A percentile compares a stretch with the other conserved stretches of the same genome.
These are phyloP conservation scores for Lasiosphaeria hispida DNA, from an alignment of 495 filamentous ascomycete species.

Conservation along the genomic window DNA sequence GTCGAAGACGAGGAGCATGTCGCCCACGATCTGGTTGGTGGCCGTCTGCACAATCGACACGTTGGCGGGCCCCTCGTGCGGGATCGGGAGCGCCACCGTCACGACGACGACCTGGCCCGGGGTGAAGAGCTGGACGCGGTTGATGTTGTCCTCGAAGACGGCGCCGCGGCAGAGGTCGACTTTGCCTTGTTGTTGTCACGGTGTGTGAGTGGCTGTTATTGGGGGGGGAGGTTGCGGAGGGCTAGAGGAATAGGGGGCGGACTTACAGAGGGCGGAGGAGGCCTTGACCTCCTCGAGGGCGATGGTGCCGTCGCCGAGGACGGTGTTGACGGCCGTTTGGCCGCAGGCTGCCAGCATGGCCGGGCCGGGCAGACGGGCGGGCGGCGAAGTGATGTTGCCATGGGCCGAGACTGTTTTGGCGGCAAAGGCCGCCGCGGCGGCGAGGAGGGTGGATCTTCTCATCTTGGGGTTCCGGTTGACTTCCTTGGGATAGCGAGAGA, in stretches of 20 bases:
- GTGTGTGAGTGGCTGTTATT: neutral
- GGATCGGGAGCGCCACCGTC: slow-evolving; percentile 45
- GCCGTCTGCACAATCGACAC: slow-evolving; percentile 63
- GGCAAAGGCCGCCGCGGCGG: slow-evolving; percentile 44
- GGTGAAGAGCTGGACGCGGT: slow-evolving; percentile 57
- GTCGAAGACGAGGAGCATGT: slow-evolving; percentile 53
- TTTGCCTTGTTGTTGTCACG: slow-evolving; percentile 20
- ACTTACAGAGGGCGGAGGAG: slow-evolving; percentile 16
- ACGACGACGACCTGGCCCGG: slow-evolving; percentile 59
- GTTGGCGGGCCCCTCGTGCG: slow-evolving; percentile 66
- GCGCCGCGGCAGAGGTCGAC: slow-evolving; percentile 62
- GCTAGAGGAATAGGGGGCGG: too few relatives aligned
- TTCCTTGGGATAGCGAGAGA: neutral
- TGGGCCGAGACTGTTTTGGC: slow-evolving; percentile 54
- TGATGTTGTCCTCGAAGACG: slow-evolving; percentile 64
- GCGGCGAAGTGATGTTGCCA: slow-evolving; percentile 59
- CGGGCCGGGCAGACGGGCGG: slow-evolving; percentile 56
- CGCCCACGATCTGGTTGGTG: slow-evolving; percentile 55
- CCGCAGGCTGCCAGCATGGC: slow-evolving; percentile 61
- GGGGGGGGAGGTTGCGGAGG: neutral
- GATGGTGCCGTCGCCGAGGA: slow-evolving; percentile 54
- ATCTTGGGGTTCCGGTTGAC: slow-evolving; percentile 8
- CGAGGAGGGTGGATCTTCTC: slow-evolving; percentile 17
- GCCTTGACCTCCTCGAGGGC: slow-evolving; percentile 20
- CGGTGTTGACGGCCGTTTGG: slow-evolving; percentile 54